A percentile compares a stretch with the other conserved stretches of the same genome.
Evolutionary conservation across 2,329 filamentous ascomycete genomes (phyloP).

Genomic region (Pyrenophora graminea): DNA sequence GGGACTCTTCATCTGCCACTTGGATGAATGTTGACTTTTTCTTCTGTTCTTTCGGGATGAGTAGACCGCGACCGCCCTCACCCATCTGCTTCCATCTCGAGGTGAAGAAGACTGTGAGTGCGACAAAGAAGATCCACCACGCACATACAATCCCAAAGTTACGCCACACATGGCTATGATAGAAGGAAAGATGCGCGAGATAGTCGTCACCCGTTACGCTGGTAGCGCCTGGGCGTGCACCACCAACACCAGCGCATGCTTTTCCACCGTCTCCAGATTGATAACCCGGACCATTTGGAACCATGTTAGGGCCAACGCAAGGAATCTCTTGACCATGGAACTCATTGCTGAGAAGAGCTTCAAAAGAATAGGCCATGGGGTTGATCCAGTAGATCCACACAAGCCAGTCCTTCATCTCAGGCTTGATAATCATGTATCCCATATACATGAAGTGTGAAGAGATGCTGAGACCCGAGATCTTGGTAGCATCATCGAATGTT

Average conservation of each 20-base stretch:
- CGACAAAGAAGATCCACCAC: constrained; percentile 51
- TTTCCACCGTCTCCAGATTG: constrained; percentile 48
- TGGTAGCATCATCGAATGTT: constrained; percentile 60
- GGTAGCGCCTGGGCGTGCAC: constrained; percentile 55
- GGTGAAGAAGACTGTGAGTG: constrained; percentile 62
- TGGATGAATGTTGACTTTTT: constrained; percentile 21
- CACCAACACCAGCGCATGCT: constrained; percentile 62
- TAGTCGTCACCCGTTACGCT: constrained; percentile 62
- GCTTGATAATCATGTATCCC: constrained; percentile 58
- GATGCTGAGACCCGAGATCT: constrained; percentile 56
- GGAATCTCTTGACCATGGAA: constrained; percentile 65
- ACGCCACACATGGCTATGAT: constrained; percentile 32
- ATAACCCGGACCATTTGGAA: constrained; percentile 55
- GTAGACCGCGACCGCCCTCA: constrained; percentile 57
- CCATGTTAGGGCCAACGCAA: constrained; percentile 56
- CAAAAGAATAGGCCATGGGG: constrained; percentile 76
- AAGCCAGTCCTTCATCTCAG: constrained; percentile 75
- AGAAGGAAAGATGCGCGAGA: constrained; percentile 54
- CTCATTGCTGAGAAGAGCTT: constrained; percentile 77
- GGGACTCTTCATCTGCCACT: constrained; percentile 57
- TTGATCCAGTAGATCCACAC: constrained; percentile 82
- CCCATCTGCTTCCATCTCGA: constrained; percentile 60
- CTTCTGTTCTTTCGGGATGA: constrained; percentile 59
- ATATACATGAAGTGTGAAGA: constrained; percentile 61
- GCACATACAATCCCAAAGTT: constrained; percentile 52